Conservation (phyloP, 169 alveolate genomes). For the Plasmodium relictum region DNA sequence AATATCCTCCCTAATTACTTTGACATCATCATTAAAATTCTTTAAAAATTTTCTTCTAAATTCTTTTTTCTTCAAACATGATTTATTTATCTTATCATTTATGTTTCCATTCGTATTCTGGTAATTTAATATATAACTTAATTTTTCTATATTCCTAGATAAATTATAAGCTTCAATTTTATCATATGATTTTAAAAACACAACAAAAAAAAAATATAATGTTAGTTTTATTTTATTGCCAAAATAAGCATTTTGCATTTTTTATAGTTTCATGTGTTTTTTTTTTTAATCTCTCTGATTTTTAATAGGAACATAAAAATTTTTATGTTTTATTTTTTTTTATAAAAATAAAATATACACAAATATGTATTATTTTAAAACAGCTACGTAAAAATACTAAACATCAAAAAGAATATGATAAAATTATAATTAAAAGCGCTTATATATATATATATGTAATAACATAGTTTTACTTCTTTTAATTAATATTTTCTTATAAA, state of each 20-base stretch:
- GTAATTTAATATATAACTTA: slow-evolving; percentile 66
- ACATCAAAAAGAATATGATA: not conserved
- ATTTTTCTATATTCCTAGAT: slow-evolving; percentile 31
- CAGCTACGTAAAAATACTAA: not conserved
- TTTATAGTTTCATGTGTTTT: slow-evolving; percentile 26
- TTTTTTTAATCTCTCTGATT: slow-evolving; percentile 1
- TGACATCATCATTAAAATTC: slow-evolving; percentile 39
- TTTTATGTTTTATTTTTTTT: not conserved
- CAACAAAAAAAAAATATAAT: slow-evolving; percentile 34
- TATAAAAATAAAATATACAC: not conserved
- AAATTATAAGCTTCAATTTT: slow-evolving; percentile 30
- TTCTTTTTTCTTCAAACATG: slow-evolving; percentile 39
- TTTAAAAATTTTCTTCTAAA: slow-evolving; percentile 7
- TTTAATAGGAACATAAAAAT: too few relatives aligned
- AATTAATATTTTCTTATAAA: too few relatives aligned
- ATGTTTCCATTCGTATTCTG: slow-evolving; percentile 18
- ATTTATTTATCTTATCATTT: slow-evolving; percentile 56
- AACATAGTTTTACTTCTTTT: too few relatives aligned
- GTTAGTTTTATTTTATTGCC: slow-evolving; percentile 44
- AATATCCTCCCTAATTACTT: slow-evolving; percentile 37
- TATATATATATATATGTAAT: too few relatives aligned
- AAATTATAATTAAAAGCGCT: too few relatives aligned
- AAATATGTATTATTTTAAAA: not conserved
- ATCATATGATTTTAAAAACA: slow-evolving; percentile 37
- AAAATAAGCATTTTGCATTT: slow-evolving; percentile 69